Conservation (phyloP, 2,329 filamentous ascomycete species). For the Boeremia exigua region DNA sequence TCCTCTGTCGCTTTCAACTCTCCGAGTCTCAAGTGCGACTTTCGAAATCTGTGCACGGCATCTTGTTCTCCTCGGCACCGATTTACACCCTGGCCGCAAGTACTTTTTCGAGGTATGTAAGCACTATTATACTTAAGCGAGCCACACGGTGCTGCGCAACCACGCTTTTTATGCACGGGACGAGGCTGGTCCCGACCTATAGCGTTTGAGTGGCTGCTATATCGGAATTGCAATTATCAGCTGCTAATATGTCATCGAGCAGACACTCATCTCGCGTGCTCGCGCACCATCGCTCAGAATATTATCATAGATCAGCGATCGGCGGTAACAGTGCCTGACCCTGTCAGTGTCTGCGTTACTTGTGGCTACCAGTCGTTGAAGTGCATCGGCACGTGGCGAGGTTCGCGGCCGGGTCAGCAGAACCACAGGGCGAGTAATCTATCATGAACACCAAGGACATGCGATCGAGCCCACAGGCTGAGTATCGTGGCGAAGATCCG, state of each 20-base stretch:
- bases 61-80: not conserved
- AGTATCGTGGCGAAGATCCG: not conserved
- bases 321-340: not conserved
- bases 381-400: conserved; percentile 10
- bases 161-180: conserved; percentile 2
- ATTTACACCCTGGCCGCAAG: not conserved
- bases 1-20: not conserved
- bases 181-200: not conserved
- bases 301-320: not conserved
- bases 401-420: conserved; percentile 1
- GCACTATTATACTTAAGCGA: conserved; percentile 23
- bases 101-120: conserved; percentile 32
- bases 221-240: not conserved
- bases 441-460: not conserved
- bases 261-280: not conserved
- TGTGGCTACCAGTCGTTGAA: conserved; percentile 1
- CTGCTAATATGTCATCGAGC: not conserved
- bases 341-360: not conserved
- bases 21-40: not conserved
- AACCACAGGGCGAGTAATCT: not conserved
- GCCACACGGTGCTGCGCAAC: conserved; percentile 10
- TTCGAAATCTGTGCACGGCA: not conserved
- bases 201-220: not conserved
- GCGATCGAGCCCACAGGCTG: not conserved
- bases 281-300: not conserved